Evolutionary conservation across 2,329 filamentous ascomycete genomes (phyloP), one percentile per base, ranked within the genome.

Genomic region (Penicillium psychrosexuale): DNA sequence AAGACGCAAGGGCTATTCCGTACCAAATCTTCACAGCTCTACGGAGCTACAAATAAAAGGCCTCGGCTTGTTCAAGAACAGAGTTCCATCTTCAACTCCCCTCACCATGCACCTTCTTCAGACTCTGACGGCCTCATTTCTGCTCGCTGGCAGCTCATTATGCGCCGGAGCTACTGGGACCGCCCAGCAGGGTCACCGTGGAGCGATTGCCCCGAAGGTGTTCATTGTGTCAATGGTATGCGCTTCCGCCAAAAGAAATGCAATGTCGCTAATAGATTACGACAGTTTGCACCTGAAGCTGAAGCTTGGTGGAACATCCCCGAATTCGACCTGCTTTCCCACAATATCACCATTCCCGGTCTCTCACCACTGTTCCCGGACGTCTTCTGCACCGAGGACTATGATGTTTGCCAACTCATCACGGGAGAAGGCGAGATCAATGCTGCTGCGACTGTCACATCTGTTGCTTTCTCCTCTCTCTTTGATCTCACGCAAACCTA

Each of bases 401-500:
- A 80, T 30, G 76, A 79, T 3, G 75, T 91, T 45, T 91, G 89
- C 72, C 87, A 91, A 66, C 63, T 90, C 43, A 84, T 84, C 8
- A 83, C 84, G 1, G 87, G 87, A 53, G 85, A 87, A 69, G 78
- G 80, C 9, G 87, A 90, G 72, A 89, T 91, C 75, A 92, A 91
- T 67, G 87, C 89, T 0, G 89, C 89, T 0, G 73, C 81, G 7
- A 85, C 85, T 0, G 80, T 89, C 57, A 80, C 80, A 44, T 82
- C 88, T 0, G 76, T 91, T 9, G 75, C 82, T n/a, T 78, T 86
- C 13, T 87, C 84, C 0, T 68, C 76, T 1, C 66, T 75, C 11
- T 90, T 91, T 69, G 80, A 91, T 71, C 78, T 91, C 12, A 79
- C 74, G 1, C 71, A 77, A 45, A 87, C 88, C 1, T 91, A 91